phyloP scores from a whole-genome alignment of 2,329 filamentous ascomycete species.

The Berkeleyomyces rouxiae region DNA sequence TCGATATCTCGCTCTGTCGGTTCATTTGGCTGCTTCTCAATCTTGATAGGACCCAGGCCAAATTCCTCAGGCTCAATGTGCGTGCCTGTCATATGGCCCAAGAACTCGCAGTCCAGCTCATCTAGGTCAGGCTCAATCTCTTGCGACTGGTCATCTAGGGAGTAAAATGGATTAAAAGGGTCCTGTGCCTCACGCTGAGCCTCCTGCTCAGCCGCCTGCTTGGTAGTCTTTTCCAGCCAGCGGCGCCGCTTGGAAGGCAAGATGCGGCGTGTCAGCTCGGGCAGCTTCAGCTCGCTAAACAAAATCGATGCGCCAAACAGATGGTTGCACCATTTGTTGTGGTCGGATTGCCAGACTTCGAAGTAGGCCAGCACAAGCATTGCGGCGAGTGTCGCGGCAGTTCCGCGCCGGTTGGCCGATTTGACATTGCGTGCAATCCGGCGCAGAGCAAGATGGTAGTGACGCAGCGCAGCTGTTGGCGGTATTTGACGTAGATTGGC shows the following conservation, averaged over 20 bases:
- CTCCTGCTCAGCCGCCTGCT: constrained; percentile 14
- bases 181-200: constrained; percentile 16
- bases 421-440: constrained; percentile 61
- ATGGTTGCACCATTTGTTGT: constrained; percentile 91
- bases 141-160: constrained; percentile 15
- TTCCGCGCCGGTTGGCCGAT: constrained; percentile 48
- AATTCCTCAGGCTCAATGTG: constrained; percentile 24
- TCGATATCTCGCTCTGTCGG: constrained; percentile 50
- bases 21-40: constrained; percentile 23
- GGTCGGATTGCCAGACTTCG: constrained; percentile 86
- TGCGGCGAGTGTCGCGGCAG: constrained; percentile 72
- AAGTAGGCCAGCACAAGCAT: constrained; percentile 78
- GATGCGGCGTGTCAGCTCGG: constrained; percentile 53
- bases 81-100: constrained; percentile 27
- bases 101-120: constrained; percentile 26
- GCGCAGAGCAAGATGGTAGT: constrained; percentile 76
- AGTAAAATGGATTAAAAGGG: constrained; percentile 18
- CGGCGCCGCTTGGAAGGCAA: constrained; percentile 40
- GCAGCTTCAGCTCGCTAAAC: constrained; percentile 66
- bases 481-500: constrained; percentile 61
- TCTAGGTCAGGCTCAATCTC: constrained; percentile 20
- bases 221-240: constrained; percentile 24
- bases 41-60: constrained; percentile 21
- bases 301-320: constrained; percentile 70
- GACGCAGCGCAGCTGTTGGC: constrained; percentile 67